Conservation (phyloP, 1,139 yeast species). For the Scheffersomyces quercinus region DNA sequence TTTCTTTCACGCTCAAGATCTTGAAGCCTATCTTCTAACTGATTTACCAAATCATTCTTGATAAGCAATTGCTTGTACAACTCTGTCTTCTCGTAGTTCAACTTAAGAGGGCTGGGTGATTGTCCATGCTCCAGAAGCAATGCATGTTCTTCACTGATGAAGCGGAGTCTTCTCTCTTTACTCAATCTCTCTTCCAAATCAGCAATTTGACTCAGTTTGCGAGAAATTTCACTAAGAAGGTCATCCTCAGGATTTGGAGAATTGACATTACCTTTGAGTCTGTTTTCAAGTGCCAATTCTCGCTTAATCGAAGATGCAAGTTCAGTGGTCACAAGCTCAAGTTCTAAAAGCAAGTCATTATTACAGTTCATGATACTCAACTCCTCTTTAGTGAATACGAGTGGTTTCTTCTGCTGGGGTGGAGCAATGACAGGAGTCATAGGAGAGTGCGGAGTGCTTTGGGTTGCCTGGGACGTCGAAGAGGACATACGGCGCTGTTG, state of each 20-base stretch:
- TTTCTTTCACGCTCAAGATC: slow-evolving; percentile 29
- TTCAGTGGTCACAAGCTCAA: slow-evolving; percentile 68
- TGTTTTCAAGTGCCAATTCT: slow-evolving; percentile 58
- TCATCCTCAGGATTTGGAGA: slow-evolving; percentile 2
- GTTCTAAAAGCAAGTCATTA: slow-evolving; percentile 57
- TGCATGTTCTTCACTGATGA: slow-evolving; percentile 70
- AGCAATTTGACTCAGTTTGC: slow-evolving; percentile 44
- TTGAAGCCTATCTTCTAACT: slow-evolving; percentile 41
- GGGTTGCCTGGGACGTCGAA: slow-evolving; percentile 1
- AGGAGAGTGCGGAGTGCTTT: slow-evolving; percentile 8
- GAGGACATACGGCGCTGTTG: slow-evolving; percentile 5
- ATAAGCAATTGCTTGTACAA: slow-evolving; percentile 46
- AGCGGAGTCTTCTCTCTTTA: slow-evolving; percentile 64
- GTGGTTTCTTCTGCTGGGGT: slow-evolving; percentile 9
- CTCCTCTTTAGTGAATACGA: slow-evolving; percentile 56
- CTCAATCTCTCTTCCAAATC: slow-evolving; percentile 58
- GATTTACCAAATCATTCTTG: slow-evolving; percentile 49
- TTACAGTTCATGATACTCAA: slow-evolving; percentile 62
- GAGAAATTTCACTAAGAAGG: slow-evolving; percentile 30
- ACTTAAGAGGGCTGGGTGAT: slow-evolving; percentile 54
- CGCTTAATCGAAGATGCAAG: slow-evolving; percentile 70
- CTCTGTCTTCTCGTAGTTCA: slow-evolving; percentile 59
- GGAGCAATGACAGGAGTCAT: slow-evolving; percentile 1
- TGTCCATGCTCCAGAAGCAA: slow-evolving; percentile 55
- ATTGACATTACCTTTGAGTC: slow-evolving; percentile 24